A percentile compares a stretch with the other conserved stretches of the same genome.
Evolutionary conservation across 169 alveolate species (phyloP).

Genomic region (Plasmodium cynomolgi): DNA sequence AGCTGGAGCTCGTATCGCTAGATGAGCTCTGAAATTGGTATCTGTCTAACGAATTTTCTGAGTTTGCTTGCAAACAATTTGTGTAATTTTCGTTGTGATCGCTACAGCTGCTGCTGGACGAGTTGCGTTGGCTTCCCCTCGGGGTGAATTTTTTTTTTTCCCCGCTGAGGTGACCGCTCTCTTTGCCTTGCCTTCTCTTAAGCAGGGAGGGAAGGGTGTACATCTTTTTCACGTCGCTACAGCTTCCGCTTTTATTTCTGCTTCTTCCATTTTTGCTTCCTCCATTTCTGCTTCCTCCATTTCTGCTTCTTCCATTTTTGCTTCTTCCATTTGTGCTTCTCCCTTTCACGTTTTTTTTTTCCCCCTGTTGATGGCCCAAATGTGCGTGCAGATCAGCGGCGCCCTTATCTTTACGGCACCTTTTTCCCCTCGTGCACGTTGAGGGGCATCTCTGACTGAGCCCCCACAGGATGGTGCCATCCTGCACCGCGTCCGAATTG

Average conservation of each 20-base stretch:
- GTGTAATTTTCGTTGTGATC: background rate
- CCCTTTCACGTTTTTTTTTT: background rate
- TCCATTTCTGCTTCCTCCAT: background rate
- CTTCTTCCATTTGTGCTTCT: background rate
- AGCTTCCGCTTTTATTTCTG: background rate
- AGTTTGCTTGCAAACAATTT: background rate
- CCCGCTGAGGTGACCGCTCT: background rate
- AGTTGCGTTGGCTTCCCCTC: background rate
- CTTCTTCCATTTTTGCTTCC: background rate
- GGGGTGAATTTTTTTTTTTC: background rate
- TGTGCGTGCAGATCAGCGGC: background rate
- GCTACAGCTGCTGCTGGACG: background rate
- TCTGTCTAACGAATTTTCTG: background rate
- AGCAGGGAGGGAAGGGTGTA: constrained; percentile 48
- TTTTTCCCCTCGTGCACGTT: background rate
- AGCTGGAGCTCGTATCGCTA: background rate
- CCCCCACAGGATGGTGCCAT: constrained; percentile 6
- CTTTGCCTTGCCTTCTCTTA: background rate
- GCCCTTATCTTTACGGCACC: background rate
- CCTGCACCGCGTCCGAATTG: background rate
- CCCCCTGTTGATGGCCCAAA: background rate
- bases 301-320: background rate
- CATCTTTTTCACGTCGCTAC: constrained; percentile 8
- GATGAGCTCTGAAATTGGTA: background rate
- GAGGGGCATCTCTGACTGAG: background rate